These are phyloP conservation scores for Halophytophthora polymorphica DNA, from an alignment of 352 stramenopile genomes.

Conservation along the genomic window DNA sequence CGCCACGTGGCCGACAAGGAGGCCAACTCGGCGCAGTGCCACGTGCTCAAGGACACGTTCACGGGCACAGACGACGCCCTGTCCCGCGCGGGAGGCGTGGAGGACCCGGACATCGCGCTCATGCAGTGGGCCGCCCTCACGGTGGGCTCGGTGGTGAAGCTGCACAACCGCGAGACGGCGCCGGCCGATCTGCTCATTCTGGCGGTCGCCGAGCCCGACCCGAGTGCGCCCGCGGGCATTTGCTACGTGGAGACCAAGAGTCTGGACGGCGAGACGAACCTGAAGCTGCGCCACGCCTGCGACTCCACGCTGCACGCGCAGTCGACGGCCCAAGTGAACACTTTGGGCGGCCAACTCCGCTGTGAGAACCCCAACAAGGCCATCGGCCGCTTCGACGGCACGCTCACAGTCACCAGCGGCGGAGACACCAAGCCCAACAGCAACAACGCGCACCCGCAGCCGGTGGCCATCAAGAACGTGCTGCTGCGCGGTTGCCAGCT, in stretches of 20 bases:
- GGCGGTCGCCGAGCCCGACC: slow-evolving; percentile 61
- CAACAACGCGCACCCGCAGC: slow-evolving; percentile 31
- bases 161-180: slow-evolving; percentile 73
- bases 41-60: slow-evolving; percentile 52
- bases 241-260: slow-evolving; percentile 89
- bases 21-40: slow-evolving; percentile 74
- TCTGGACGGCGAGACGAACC: slow-evolving; percentile 89
- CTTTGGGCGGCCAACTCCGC: slow-evolving; percentile 47
- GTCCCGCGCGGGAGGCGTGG: slow-evolving; percentile 13
- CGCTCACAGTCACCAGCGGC: slow-evolving; percentile 35
- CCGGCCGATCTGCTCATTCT: slow-evolving; percentile 87
- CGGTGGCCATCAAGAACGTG: slow-evolving; percentile 84
- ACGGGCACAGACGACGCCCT: slow-evolving; percentile 31
- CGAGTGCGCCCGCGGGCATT: slow-evolving; percentile 58
- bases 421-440: neutral
- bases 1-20: slow-evolving; percentile 77
- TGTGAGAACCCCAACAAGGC: slow-evolving; percentile 80
- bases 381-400: slow-evolving; percentile 78
- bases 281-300: slow-evolving; percentile 81
- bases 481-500: slow-evolving; percentile 84
- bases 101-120: slow-evolving; percentile 45
- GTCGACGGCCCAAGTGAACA: slow-evolving; percentile 29
- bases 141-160: slow-evolving; percentile 82
- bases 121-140: slow-evolving; percentile 75
- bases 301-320: slow-evolving; percentile 51